Percentiles rank a stretch among this genome's conserved stretches.
These are phyloP conservation scores for Plantago elongata DNA, from an alignment of 257 asterid genomes.

Conservation along the genomic window DNA sequence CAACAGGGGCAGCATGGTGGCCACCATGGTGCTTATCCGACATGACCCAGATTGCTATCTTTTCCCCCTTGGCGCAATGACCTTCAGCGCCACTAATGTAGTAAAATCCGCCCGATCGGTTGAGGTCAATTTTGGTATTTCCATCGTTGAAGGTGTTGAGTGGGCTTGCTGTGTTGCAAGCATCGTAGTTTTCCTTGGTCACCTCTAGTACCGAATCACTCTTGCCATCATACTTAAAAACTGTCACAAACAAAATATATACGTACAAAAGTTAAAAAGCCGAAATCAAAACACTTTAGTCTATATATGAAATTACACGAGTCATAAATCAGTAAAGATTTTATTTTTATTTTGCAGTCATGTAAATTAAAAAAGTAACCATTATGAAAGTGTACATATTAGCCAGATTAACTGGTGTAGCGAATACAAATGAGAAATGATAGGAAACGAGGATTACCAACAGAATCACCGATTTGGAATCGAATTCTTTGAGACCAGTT, in stretches of 20 bases:
- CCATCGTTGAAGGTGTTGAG: slow-evolving; percentile 39
- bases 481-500: slow-evolving; percentile 49
- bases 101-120: slow-evolving; percentile 44
- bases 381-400: background rate
- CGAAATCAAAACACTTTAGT: background rate
- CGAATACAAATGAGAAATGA: background rate
- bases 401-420: too few species aligned
- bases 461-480: slow-evolving; percentile 48
- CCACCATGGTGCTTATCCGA: slow-evolving; percentile 24
- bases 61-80: slow-evolving; percentile 57
- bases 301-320: background rate
- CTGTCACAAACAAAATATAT: slow-evolving; percentile 18
- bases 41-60: slow-evolving; percentile 40
- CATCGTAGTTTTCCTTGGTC: slow-evolving; percentile 32
- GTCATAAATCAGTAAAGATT: too few species aligned
- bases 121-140: slow-evolving; percentile 32
- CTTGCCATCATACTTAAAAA: slow-evolving; percentile 48
- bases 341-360: too few species aligned
- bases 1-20: background rate
- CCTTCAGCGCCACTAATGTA: slow-evolving; percentile 68
- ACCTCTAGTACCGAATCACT: slow-evolving; percentile 46
- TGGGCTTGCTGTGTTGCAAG: slow-evolving; percentile 43
- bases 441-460: slow-evolving; percentile 36
- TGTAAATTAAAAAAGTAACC: too few species aligned
- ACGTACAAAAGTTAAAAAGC: background rate